Evolutionary conservation across 345 rosid species (phyloP).

Genomic region (Tarenaya hassleriana): DNA sequence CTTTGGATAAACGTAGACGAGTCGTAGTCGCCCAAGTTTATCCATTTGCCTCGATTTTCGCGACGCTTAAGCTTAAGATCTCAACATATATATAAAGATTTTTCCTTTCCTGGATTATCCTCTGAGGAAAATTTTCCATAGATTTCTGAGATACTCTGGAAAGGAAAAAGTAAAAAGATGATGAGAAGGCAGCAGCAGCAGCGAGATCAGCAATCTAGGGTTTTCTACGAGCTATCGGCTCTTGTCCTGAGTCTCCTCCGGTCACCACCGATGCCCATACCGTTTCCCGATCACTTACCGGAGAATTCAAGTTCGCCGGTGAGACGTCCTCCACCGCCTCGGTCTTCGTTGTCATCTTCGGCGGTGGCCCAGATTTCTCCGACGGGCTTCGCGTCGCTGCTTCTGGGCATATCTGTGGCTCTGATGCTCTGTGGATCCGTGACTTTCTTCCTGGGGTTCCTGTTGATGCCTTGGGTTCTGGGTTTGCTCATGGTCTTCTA

Average conservation of each 20-base stretch:
- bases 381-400: conserved; percentile 74
- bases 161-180: conserved; percentile 17
- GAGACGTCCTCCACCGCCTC: conserved; percentile 9
- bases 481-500: conserved; percentile 66
- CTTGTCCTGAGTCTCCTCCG: conserved; percentile 61
- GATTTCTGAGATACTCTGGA: no score
- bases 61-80: no score
- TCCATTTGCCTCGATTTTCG: no score
- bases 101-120: no score
- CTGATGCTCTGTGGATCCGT: conserved; percentile 90
- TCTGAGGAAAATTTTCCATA: background rate
- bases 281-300: conserved; percentile 38
- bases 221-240: conserved; percentile 58
- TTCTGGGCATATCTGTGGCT: conserved; percentile 70
- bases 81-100: no score
- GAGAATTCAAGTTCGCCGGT: conserved; percentile 13
- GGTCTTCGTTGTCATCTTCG: conserved; percentile 19
- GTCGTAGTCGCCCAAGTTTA: no score
- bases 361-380: conserved; percentile 53
- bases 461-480: conserved; percentile 92
- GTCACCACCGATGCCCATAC: conserved; percentile 53
- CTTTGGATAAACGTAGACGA: no score
- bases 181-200: conserved; percentile 35
- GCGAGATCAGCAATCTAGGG: conserved; percentile 47
- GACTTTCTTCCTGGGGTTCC: conserved; percentile 87